Evolutionary conservation across 768 basidiomycete genomes (phyloP), one percentile per base, ranked within the genome.

Genomic region (Mycena venus): DNA sequence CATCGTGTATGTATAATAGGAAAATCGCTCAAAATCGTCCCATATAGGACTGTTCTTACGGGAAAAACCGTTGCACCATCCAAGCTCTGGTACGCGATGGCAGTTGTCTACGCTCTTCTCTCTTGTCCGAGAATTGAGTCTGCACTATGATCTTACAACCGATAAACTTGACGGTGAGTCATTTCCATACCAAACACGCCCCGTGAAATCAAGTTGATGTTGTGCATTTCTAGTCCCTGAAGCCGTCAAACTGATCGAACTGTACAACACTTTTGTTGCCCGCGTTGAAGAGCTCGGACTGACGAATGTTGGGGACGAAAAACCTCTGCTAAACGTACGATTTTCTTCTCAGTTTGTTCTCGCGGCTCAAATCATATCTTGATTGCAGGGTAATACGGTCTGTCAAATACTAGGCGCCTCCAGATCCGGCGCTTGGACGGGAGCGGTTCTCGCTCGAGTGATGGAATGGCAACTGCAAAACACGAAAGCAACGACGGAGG

Each of bases 381-480:
- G 65, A 75, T 38, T 47, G 31, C 77, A 98, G 97, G 97, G 97
- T 1, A 90, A 86, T 32, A 91, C 94, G 68, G 86, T 96, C 38
- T 83, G 89, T 2, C 73, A 82, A 25, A 80, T 90, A 11, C 85
- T 97, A 7, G 88, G 84, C 2, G 86, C 86, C 21, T 80, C 83
- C 3, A 90, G 87, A 73, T 88, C 92, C 2, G 96, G 96, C 2
- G 88, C 91, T 2, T 93, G 96, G 91, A 91, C 92, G 7, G 89
- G 90, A 36, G 83, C 88, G 32, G 88, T 92, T 8, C 85, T 96
- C 23, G 84, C 87, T n/a, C 88, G 87, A 58, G 88, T 99, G 29
- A 79, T 96, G 23, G 90, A 92, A 72, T 99, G 97, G 97, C 96
- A 97, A 78, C 87, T 99, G 9, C 92, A 90, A 40, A 85, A 96